Percentiles rank a stretch among this genome's conserved stretches.
These are phyloP conservation scores for Sanghuangporus baumii DNA, from an alignment of 1,284 basidiomycete species.

Conservation along the genomic window DNA sequence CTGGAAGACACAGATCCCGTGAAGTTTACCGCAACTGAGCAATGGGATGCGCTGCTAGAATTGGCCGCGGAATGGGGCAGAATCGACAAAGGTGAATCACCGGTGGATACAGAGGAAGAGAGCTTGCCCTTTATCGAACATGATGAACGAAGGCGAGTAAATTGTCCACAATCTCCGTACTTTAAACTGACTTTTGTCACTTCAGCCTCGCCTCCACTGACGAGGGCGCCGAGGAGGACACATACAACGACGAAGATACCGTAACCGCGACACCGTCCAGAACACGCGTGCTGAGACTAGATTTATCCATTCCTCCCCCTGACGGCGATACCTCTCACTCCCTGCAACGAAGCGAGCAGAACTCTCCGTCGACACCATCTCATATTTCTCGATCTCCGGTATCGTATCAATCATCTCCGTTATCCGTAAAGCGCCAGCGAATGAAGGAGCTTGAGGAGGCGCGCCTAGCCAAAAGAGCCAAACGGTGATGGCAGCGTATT, in stretches of 20 bases:
- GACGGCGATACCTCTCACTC: background rate
- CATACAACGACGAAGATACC: background rate
- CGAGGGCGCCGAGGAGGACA: background rate
- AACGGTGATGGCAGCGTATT: background rate
- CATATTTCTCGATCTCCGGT: slow-evolving; percentile 12
- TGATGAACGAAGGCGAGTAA: slow-evolving; percentile 19
- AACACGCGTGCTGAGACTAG: background rate
- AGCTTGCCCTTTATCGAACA: slow-evolving; percentile 36
- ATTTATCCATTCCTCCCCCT: background rate
- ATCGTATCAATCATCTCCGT: slow-evolving; percentile 30
- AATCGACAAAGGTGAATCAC: slow-evolving; percentile 28
- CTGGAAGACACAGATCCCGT: slow-evolving; percentile 35
- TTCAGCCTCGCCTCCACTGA: background rate
- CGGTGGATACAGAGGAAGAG: slow-evolving; percentile 35
- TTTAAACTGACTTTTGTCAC: background rate
- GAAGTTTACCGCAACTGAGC: slow-evolving; percentile 36
- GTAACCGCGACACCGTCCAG: background rate
- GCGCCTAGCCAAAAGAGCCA: slow-evolving; percentile 16
- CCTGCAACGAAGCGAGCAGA: background rate
- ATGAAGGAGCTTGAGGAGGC: slow-evolving; percentile 30
- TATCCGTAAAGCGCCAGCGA: slow-evolving; percentile 32
- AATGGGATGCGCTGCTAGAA: slow-evolving; percentile 44
- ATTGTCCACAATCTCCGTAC: background rate
- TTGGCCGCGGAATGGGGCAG: slow-evolving; percentile 36
- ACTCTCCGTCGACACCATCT: background rate